Evolutionary conservation across 495 filamentous ascomycete genomes (phyloP).

Genomic region (Massariosphaeria phaeospora): DNA sequence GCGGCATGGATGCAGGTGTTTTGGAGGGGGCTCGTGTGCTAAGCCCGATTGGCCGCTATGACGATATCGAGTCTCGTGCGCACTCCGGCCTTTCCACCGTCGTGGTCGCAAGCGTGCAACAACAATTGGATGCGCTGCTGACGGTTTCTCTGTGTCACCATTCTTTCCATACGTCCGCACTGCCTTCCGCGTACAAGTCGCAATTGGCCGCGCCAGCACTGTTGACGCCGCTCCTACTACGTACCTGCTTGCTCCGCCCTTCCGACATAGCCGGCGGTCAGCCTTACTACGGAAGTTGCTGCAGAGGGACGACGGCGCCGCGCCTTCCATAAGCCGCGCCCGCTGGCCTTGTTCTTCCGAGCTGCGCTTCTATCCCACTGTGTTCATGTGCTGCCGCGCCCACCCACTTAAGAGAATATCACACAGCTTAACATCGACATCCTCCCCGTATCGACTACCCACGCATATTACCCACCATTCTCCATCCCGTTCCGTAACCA

Average conservation of each 20-base stretch:
- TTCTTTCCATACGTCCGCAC: too few species aligned
- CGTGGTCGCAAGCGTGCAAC: too few species aligned
- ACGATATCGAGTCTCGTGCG: slow-evolving; percentile 3
- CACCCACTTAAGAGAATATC: not conserved
- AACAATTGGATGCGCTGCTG: too few species aligned
- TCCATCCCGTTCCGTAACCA: slow-evolving; percentile 9
- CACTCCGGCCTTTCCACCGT: too few species aligned
- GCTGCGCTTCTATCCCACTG: too few species aligned
- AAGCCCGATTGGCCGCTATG: not conserved
- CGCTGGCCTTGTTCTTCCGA: not conserved
- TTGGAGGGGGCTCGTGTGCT: slow-evolving; percentile 12
- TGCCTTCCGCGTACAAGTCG: too few species aligned
- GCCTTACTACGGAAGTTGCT: not conserved
- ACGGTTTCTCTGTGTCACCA: too few species aligned
- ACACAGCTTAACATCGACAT: slow-evolving; percentile 11
- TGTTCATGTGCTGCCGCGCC: slow-evolving; percentile 8
- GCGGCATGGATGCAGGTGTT: not conserved
- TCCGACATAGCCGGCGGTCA: slow-evolving; percentile 13
- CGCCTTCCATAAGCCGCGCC: slow-evolving; percentile 17
- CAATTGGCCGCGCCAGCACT: too few species aligned
- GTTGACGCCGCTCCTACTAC: too few species aligned
- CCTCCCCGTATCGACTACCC: not conserved
- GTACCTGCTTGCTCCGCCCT: slow-evolving; percentile 25
- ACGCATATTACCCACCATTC: slow-evolving; percentile 14
- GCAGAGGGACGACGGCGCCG: not conserved